phyloP scores from a whole-genome alignment of 2,329 filamentous ascomycete genomes.

The Colletotrichum simmondsii region DNA sequence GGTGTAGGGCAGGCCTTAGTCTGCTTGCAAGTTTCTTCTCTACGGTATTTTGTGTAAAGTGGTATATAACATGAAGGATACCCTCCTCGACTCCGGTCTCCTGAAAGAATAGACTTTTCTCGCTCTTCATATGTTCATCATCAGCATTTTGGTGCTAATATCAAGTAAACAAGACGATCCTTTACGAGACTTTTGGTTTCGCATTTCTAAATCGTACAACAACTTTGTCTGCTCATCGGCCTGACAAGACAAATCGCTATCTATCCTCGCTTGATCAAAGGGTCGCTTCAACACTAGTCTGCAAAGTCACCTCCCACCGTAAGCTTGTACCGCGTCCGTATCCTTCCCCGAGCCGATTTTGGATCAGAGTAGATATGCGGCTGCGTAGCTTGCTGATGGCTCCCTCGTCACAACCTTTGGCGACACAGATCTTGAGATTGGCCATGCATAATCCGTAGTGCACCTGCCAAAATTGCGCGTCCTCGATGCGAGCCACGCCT shows the following conservation, averaged over 20 bases:
- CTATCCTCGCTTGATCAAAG: conserved; percentile 2
- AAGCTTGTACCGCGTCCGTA: conserved; percentile 83
- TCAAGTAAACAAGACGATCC: neutral
- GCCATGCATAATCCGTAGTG: conserved; percentile 98
- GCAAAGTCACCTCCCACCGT: conserved; percentile 93
- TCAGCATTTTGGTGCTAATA: neutral
- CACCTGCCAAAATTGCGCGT: conserved; percentile 98
- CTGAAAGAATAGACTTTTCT: conserved; percentile 19
- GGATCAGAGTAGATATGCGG: conserved; percentile 80
- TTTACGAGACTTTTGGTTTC: neutral
- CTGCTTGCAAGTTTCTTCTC: conserved; percentile 9
- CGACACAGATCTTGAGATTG: conserved; percentile 83
- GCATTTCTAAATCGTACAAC: neutral
- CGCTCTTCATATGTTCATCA: neutral
- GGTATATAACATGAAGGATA: conserved; percentile 38
- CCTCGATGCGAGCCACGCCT: conserved; percentile 80
- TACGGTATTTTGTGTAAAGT: conserved; percentile 20
- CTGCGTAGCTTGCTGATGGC: conserved; percentile 79
- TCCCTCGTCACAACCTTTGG: conserved; percentile 73
- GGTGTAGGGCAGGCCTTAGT: neutral
- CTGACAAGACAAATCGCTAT: neutral
- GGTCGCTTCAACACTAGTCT: conserved; percentile 66
- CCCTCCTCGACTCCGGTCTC: conserved; percentile 41
- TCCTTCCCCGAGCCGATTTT: conserved; percentile 86
- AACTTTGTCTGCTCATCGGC: neutral